Evolutionary conservation across 768 basidiomycete genomes (phyloP).

Genomic region (Termitomyces sp.): DNA sequence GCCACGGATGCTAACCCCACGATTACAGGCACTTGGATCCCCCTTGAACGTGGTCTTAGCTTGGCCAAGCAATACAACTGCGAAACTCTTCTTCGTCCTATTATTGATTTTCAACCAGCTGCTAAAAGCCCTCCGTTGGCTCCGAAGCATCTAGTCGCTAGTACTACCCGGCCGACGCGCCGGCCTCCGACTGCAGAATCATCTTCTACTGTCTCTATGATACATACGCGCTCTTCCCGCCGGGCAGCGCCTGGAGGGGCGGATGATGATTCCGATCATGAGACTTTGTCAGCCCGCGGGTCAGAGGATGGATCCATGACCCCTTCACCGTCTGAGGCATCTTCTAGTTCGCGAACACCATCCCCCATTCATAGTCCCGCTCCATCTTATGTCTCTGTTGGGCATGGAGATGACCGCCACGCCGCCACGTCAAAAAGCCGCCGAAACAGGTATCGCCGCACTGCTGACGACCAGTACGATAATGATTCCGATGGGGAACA

Average conservation of each 20-base stretch:
- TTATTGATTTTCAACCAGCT: constrained; percentile 90
- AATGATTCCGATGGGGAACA: constrained; percentile 42
- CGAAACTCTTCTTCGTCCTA: constrained; percentile 79
- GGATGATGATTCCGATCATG: constrained; percentile 60
- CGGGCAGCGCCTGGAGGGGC: constrained; percentile 42
- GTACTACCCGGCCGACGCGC: constrained; percentile 50
- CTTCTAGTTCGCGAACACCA: constrained; percentile 90
- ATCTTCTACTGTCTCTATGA: constrained; percentile 26
- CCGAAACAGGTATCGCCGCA: constrained; percentile 46
- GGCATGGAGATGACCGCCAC: constrained; percentile 34
- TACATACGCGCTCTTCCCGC: constrained; percentile 61
- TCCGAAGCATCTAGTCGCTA: constrained; percentile 90
- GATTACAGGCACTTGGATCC: constrained; percentile 92
- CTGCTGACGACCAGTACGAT: constrained; percentile 41
- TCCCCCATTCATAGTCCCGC: constrained; percentile 72
- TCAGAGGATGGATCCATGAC: constrained; percentile 91
- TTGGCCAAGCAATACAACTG: constrained; percentile 94
- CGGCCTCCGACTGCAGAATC: constrained; percentile 37
- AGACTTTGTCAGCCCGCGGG: constrained; percentile 60
- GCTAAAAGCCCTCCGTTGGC: constrained; percentile 92
- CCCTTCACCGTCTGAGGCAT: constrained; percentile 81
- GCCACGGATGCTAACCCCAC: constrained; percentile 5
- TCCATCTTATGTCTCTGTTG: constrained; percentile 41
- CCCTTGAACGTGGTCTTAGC: constrained; percentile 81
- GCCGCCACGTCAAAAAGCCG: constrained; percentile 28